A percentile compares a stretch with the other conserved stretches of the same genome.
phyloP scores from a whole-genome alignment of 345 rosid species.

The Aurinia saxatilis region DNA sequence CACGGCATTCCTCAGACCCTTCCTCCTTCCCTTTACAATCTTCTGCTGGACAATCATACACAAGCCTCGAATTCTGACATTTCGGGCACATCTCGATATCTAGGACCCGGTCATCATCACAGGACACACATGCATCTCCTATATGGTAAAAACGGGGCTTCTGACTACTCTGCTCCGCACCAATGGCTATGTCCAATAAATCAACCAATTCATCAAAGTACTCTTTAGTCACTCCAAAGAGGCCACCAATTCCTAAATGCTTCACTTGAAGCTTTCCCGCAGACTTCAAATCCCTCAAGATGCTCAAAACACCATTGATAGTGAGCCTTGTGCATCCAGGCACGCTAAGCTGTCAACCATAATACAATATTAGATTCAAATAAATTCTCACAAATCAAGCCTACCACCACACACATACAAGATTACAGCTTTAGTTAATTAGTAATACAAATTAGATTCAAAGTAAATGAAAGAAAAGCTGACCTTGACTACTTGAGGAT shows the following conservation, averaged over 20 bases:
- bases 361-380: background rate
- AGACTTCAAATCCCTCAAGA: constrained; percentile 51
- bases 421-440: background rate
- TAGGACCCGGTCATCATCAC: constrained; percentile 63
- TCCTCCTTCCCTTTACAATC: constrained; percentile 52
- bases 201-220: constrained; percentile 58
- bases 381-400: background rate
- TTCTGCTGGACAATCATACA: constrained; percentile 89
- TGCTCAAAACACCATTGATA: constrained; percentile 54
- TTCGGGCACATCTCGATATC: constrained; percentile 90
- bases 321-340: constrained; percentile 85
- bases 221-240: constrained; percentile 58
- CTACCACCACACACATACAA: background rate
- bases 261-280: constrained; percentile 47
- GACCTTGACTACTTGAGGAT: constrained; percentile 68
- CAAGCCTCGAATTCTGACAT: constrained; percentile 66
- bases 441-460: no score
- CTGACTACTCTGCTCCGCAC: constrained; percentile 24
- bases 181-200: constrained; percentile 42
- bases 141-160: constrained; percentile 64
- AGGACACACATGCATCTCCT: constrained; percentile 50
- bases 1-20: constrained; percentile 53
- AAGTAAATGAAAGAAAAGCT: constrained; percentile 11
- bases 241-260: constrained; percentile 70
- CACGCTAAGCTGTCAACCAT: constrained; percentile 59